Base-by-base conservation (phyloP, 495 filamentous ascomycete genomes). In the Trichoderma gamsii region DNA sequence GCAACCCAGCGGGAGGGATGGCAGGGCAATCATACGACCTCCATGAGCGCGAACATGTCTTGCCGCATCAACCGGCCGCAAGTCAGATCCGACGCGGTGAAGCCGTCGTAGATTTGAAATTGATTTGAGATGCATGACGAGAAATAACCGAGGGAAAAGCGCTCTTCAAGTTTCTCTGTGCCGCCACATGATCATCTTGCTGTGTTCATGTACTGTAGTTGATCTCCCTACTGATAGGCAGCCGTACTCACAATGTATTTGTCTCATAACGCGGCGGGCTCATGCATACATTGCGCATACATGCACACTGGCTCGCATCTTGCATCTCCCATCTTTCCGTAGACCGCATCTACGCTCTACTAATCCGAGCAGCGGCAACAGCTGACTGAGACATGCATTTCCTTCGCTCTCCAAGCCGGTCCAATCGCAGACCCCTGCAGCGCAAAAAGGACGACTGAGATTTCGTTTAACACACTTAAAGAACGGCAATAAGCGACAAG, bases 1-100 rank as follows among this genome's bases (percentile, higher is more conserved):
- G 23, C 16, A 61, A 32, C 35, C 56, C 56, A 61, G 56, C 23
- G 27, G 23, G n/a, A 25, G 56, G 29, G 29, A 29, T 29, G 29
- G 56, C 25, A 61, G 21, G 51, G 18, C 51, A 56, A 25, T 56
- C 51, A 56, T 56, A 25, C 51, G 18, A 56, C 56, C 56, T n/a
- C n/a, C 0, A 32, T 32, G 56, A 32, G 56, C 56, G 56, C 12
- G 25, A 61, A 29, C 32, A 32, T 32, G 27, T 1, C 4, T 61
- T 61, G 23, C 56, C 56, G 56, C 9, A 61, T 52, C 49, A 52
- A 23, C 49, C 49, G 49, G 43, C 43, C 43, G 18, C 18, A 21
- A 18, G 49, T n/a, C 49, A 29, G 51, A 56, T 56, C 21, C 23
- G 27, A 25, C 27, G 51, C 51, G 51, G 51, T 56, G 51, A 56